Base-by-base conservation (phyloP, 1,139 yeast species). In the Blastobotrys aristatus region DNA sequence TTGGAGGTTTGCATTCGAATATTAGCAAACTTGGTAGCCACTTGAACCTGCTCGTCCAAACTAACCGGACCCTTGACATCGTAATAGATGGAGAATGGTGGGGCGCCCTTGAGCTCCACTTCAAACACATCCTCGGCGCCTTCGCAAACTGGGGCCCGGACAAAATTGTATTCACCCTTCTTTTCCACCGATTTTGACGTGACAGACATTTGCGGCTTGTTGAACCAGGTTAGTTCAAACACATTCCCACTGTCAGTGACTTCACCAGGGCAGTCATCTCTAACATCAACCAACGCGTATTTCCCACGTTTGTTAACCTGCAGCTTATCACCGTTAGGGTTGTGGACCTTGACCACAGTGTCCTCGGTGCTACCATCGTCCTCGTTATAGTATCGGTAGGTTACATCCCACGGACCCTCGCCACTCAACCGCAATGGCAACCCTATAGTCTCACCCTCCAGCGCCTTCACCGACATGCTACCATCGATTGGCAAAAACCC, bases 41-140 rank as follows among this genome's bases (percentile, higher is more conserved):
- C 81, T 46, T 74, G 80, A 14, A 76, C 62, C 32, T 69, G 69
- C 40, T 56, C 59, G 40, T 53, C 57, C 60, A 20, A 64, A 27
- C 86, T 88, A 57, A 67, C 70, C 2, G 96, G 94, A 40, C 76
- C 71, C 31, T 68, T 69, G 24, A 87, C 70, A 33, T 80, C 80
- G 60, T 89, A 90, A 46, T 79, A 80, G 34, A 90, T 70, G 8
- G 77, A 67, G 57, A 88, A 89, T 27, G 97, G 97, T 0, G 84
- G 74, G 3, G 76, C 68, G 2, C 70, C 96, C 40, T 68, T 60
- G 18, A 80, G 65, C 2, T 69, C 62, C 27, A 82, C 58, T 46
- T 76, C 83, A 31, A 81, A 64, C 1, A 73, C 67, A 50, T 73
- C 76, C 47, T 74, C 79, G 31, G 67, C 71, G 33, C 68, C 71